These are phyloP conservation scores for Trichoderma sp. DNA, from an alignment of 2,329 filamentous ascomycete genomes.

Conservation along the genomic window DNA sequence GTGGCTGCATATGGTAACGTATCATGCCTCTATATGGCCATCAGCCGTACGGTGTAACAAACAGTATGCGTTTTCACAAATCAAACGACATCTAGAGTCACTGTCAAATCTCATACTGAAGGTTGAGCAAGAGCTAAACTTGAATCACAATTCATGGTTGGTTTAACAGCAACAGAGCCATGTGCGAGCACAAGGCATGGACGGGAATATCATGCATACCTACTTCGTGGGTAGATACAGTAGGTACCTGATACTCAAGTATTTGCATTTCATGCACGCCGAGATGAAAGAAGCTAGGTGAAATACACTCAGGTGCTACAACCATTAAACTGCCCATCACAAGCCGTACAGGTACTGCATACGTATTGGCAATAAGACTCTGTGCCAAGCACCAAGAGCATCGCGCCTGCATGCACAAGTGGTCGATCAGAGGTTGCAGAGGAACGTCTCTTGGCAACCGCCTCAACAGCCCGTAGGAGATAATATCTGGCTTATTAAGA, in stretches of 20 bases:
- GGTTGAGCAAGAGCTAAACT: neutral
- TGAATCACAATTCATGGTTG: neutral
- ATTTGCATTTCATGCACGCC: no score
- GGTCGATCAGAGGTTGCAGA: slow-evolving; percentile 5
- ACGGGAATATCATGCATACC: neutral
- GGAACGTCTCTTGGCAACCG: neutral
- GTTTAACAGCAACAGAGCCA: neutral
- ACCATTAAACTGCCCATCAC: neutral
- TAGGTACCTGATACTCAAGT: no score
- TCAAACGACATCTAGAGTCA: neutral
- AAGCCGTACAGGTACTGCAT: neutral
- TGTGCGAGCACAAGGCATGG: neutral
- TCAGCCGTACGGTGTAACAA: neutral
- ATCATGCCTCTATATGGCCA: neutral
- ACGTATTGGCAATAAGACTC: neutral
- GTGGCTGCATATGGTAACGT: neutral
- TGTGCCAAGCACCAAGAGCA: neutral
- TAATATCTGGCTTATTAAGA: neutral
- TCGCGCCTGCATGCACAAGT: neutral
- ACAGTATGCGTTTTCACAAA: neutral
- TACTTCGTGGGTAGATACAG: no score
- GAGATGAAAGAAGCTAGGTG: neutral
- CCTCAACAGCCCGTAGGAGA: no score
- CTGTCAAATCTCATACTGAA: neutral
- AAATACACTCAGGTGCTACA: neutral